Base-by-base conservation (phyloP, 257 asterid genomes). In the Mentha longifolia region DNA sequence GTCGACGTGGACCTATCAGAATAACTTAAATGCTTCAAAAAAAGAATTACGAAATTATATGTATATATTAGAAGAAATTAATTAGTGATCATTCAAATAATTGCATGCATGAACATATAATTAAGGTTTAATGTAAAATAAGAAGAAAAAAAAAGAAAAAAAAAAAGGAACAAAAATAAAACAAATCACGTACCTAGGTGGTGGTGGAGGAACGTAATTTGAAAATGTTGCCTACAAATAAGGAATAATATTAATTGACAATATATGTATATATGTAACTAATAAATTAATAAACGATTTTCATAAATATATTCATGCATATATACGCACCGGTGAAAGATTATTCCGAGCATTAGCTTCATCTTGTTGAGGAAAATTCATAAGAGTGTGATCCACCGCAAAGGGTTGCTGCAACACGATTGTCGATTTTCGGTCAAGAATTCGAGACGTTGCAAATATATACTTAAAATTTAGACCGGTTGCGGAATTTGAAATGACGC, bases 121-220 rank as follows among this genome's bases (percentile, higher is more conserved):
- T n/a, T n/a, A n/a, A n/a, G n/a, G n/a, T n/a, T n/a, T n/a, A n/a
- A n/a, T n/a, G n/a, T n/a, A n/a, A n/a, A n/a, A n/a, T n/a, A n/a
- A n/a, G n/a, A n/a, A n/a, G n/a, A n/a, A n/a, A n/a, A n/a, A n/a
- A n/a, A n/a, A n/a, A n/a, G n/a, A n/a, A n/a, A n/a, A 22, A 22
- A 2, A 22, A 22, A 28, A 28, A 28, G 2, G 31, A 22, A 22
- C 25, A 28, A 28, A 28, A 28, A 28, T 28, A 52, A 52, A 52
- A 52, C 2, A n/a, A 19, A 51, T 16, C 16, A 16, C 46, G 20
- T 67, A 82, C 87, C 84, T 79, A 62, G 87, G 68, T 67, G 80
- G 52, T 35, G 77, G 79, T 28, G 31, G 31, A 28, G 31, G 31
- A 28, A 28, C 31, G 31, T 28, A 28, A 70, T 69, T 75, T 55